Percentiles rank a stretch among this genome's conserved stretches.
phyloP scores from a whole-genome alignment of 345 rosid genomes.

The Syzygium grande region DNA sequence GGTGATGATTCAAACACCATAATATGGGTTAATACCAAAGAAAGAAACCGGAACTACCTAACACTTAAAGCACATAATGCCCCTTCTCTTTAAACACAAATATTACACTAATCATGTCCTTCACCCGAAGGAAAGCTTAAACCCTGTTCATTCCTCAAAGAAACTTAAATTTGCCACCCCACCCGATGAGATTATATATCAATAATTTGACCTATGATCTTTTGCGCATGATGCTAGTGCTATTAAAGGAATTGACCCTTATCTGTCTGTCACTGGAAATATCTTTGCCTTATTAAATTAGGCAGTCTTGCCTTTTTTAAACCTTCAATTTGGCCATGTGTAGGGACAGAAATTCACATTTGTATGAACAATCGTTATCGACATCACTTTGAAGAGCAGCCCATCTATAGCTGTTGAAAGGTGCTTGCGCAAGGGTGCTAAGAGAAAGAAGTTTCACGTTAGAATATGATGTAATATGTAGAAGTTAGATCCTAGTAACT shows the following conservation, averaged over 20 bases:
- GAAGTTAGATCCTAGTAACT: neutral
- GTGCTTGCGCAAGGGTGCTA: neutral
- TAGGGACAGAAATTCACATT: neutral
- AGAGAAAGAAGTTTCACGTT: neutral
- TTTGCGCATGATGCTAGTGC: neutral
- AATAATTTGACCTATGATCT: neutral
- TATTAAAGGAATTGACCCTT: neutral
- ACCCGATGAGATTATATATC: neutral
- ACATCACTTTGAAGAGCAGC: neutral
- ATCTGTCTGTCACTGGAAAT: neutral
- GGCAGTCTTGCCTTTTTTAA: neutral
- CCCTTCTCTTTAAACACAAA: neutral
- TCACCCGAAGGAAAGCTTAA: neutral
- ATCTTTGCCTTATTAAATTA: neutral
- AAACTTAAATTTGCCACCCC: neutral
- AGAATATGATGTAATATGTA: neutral
- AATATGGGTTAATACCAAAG: neutral
- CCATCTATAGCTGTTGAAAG: no score
- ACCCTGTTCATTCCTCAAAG: neutral
- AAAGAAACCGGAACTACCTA: neutral
- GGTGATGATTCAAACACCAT: neutral
- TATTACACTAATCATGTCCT: no score
- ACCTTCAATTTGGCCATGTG: neutral
- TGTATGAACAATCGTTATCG: rapidly evolving
- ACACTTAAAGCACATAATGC: neutral